Conservation (phyloP, 176 grass and related monocot species). For the Carex scoparia region DNA sequence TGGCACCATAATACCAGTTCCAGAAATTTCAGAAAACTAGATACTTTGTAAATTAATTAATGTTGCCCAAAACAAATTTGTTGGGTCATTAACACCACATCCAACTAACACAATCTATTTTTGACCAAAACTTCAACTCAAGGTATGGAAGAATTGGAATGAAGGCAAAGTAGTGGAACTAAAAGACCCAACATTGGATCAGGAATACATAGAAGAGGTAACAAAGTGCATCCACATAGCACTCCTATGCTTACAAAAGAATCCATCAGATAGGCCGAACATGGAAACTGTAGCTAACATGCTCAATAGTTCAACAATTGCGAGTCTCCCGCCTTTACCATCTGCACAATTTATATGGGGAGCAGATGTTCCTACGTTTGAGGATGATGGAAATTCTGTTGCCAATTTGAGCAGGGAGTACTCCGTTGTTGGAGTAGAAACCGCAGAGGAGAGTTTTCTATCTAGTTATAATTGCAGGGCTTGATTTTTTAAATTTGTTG, state of each 20-base stretch:
- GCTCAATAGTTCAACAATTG: neutral
- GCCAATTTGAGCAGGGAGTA: neutral
- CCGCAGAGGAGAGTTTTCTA: neutral
- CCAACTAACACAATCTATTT: too few relatives aligned
- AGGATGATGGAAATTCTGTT: neutral
- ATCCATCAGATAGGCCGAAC: neutral
- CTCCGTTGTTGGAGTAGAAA: neutral
- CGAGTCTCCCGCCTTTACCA: neutral
- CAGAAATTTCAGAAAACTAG: too few relatives aligned
- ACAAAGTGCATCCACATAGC: neutral
- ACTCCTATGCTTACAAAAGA: neutral
- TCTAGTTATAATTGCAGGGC: neutral
- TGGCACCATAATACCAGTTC: too few relatives aligned
- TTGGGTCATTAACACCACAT: too few relatives aligned
- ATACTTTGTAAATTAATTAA: too few relatives aligned
- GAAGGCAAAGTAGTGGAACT: neutral
- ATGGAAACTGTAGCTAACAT: neutral
- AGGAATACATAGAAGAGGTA: slow-evolving; percentile 1
- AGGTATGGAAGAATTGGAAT: neutral
- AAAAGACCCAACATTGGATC: neutral
- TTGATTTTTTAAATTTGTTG: neutral
- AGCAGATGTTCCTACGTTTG: neutral
- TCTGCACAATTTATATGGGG: neutral
- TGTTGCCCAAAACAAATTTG: too few relatives aligned
- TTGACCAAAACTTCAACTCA: neutral